Evolutionary conservation across 2,329 filamentous ascomycete genomes (phyloP), one percentile per base, ranked within the genome.

Genomic region (Ceratocystis harringtonii): DNA sequence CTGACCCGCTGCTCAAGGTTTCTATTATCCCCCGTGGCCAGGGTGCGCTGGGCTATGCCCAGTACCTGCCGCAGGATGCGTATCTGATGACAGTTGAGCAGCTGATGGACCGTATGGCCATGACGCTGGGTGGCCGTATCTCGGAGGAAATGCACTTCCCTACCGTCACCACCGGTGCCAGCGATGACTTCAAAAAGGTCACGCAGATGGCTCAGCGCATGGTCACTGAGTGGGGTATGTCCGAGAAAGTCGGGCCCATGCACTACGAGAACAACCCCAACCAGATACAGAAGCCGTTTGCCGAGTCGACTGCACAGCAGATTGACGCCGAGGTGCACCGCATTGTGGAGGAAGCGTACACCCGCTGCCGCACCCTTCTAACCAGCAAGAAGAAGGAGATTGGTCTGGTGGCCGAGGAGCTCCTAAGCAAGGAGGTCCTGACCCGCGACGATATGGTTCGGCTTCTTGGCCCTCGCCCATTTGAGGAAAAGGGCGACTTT

Each of bases 171-270:
- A 94, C 89, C 60, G 94, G 94, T 66, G 94, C 92, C 22, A 92
- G 87, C 64, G 94, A 97, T 74, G 94, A 99, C 74, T 99, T 99
- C 83, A 92, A 94, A 77, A 99, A 99, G 78, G 94, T 97, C 50
- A 96, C 94, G 1, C 84, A 86, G 66, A 92, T 96, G 88, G 95
- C 94, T 2, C 95, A 89, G 19, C 87, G 89, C 68, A 99, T 99
- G 94, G 94, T 99, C 36, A 99, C 92, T n/a, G 90, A 96, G 75
- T 99, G 91, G 87, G 94, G 94, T 70, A 99, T 99, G 94, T 95
- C 89, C 50, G 84, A 89, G 70, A 95, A 95, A 78, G 87, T 99
- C 60, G 92, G 92, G 36, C 92, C 92, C 69, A 81, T 99, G 69
- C 89, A 95, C 79, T 99, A 92, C 75, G 88, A 94, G 71, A 88